Conservation (phyloP, 768 basidiomycete species). For the Mycena leptocephala region DNA sequence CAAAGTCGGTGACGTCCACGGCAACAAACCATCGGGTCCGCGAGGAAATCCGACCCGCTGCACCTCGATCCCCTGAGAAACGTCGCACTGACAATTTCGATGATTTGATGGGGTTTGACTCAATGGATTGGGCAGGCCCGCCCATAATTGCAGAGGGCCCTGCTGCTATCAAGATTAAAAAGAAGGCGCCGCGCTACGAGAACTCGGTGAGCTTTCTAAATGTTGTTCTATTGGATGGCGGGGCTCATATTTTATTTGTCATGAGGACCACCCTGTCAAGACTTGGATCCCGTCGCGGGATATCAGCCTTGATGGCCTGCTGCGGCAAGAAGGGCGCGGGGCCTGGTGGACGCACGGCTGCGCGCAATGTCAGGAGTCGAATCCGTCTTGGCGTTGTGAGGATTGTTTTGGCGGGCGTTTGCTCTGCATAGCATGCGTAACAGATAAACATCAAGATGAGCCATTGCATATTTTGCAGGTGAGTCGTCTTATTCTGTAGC, state of each 20-base stretch:
- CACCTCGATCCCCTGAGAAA: neutral
- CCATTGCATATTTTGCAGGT: constrained; percentile 40
- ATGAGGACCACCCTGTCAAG: constrained; percentile 7
- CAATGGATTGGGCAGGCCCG: neutral
- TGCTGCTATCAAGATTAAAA: neutral
- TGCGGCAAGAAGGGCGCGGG: constrained; percentile 34
- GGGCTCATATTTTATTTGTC: neutral
- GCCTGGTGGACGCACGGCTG: constrained; percentile 13
- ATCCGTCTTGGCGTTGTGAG: constrained; percentile 9
- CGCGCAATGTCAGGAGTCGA: neutral
- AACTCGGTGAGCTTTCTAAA: neutral
- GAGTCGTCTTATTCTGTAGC: neutral
- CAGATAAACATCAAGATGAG: constrained; percentile 22
- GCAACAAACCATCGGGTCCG: neutral
- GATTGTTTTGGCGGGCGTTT: constrained; percentile 30
- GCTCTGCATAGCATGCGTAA: constrained; percentile 32
- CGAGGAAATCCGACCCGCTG: neutral
- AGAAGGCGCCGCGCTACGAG: neutral
- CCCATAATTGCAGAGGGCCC: neutral
- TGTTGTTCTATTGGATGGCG: neutral
- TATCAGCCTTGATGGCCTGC: constrained; percentile 25
- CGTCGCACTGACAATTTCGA: neutral
- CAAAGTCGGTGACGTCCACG: neutral
- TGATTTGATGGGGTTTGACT: neutral
- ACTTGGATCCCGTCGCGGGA: neutral